These are phyloP conservation scores for Cladosporium sp. DNA, from an alignment of 2,329 filamentous ascomycete species.

Conservation along the genomic window DNA sequence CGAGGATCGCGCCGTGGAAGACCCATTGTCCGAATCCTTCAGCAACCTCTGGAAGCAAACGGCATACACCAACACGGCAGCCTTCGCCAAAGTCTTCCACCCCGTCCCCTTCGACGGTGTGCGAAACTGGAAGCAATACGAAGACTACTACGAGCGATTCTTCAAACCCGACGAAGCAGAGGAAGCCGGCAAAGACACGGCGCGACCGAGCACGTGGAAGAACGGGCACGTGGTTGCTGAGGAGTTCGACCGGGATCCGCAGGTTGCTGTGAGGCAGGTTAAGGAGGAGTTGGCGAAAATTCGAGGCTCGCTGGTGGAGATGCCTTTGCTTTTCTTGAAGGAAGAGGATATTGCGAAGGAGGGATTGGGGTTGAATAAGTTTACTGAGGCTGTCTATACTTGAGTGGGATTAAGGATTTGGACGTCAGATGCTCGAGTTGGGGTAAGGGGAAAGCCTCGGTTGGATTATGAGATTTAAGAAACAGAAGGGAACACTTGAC, in stretches of 20 bases:
- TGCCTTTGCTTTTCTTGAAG: conserved; percentile 83
- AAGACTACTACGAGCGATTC: conserved; percentile 62
- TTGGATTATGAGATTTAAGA: too few relatives aligned
- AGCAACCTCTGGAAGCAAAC: conserved; percentile 66
- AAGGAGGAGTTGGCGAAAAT: conserved; percentile 69
- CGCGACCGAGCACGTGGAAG: conserved; percentile 57
- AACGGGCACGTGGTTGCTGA: conserved; percentile 77
- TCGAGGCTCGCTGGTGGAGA: conserved; percentile 64
- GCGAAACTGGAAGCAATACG: conserved; percentile 67
- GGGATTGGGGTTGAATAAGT: conserved; percentile 56
- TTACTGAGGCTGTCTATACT: conserved; percentile 47
- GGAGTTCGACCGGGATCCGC: conserved; percentile 40
- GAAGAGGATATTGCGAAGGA: conserved; percentile 83
- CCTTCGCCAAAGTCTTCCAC: conserved; percentile 79
- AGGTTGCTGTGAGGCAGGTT: conserved; percentile 39
- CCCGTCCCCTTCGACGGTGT: conserved; percentile 66
- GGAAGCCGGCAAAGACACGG: conserved; percentile 40
- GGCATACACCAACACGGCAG: conserved; percentile 71
- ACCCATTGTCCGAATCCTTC: conserved; percentile 68
- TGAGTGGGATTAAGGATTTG: conserved; percentile 23
- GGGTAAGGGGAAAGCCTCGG: too few relatives aligned
- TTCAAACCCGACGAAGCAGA: conserved; percentile 48
- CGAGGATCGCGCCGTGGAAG: conserved; percentile 57
- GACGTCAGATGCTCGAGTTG: too few relatives aligned
- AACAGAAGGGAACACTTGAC: too few relatives aligned